Percentiles rank a stretch among this genome's conserved stretches.
Conservation (phyloP, 192 early-diverging fungal genomes). For the Coemansia sp. region DNA sequence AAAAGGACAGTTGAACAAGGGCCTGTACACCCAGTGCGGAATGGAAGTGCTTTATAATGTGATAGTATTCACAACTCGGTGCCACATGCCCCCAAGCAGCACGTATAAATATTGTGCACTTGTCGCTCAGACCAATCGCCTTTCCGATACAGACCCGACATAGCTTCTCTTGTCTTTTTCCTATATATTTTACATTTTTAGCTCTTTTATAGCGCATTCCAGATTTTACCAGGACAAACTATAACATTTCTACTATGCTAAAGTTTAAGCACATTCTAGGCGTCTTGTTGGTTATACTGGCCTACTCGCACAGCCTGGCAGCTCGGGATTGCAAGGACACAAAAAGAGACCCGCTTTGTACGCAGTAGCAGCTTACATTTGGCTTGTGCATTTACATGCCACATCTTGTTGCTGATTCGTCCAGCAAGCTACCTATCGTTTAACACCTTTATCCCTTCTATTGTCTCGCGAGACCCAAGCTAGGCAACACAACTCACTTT, state of each 20-base stretch:
- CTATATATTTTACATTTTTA: neutral
- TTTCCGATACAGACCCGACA: neutral
- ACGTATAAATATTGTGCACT: neutral
- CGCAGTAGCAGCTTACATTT: conserved; percentile 1
- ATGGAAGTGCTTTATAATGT: neutral
- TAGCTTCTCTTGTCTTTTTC: neutral
- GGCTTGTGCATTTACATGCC: neutral
- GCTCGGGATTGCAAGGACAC: conserved; percentile 46
- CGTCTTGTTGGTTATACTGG: conserved; percentile 2
- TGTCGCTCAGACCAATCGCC: neutral
- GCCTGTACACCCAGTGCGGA: neutral
- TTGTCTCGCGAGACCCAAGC: neutral
- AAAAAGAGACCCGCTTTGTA: conserved; percentile 47
- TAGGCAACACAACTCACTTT: neutral
- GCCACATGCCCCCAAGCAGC: neutral
- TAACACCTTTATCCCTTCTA: neutral
- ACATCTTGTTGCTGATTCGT: neutral
- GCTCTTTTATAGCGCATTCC: neutral
- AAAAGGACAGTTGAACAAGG: neutral
- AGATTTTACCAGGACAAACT: neutral
- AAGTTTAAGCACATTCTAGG: neutral
- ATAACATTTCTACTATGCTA: conserved; percentile 3
- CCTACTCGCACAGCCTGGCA: conserved; percentile 1
- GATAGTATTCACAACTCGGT: neutral
- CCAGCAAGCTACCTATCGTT: neutral